phyloP scores from a whole-genome alignment of 2,329 filamentous ascomycete genomes.

The Allantophomopsis cytisporea region DNA sequence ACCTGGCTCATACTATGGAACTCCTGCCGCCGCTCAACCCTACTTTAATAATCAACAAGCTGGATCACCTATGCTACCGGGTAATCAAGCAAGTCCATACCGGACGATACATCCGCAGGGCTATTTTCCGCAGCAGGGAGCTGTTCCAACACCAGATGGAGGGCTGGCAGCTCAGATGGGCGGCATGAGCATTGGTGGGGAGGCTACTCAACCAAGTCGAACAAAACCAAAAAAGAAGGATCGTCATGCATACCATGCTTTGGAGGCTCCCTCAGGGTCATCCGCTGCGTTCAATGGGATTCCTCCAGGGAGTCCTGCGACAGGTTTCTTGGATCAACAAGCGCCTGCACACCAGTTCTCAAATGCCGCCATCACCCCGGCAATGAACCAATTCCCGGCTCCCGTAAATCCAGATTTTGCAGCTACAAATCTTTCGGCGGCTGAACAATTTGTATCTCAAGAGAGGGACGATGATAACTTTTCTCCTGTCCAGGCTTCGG shows the following conservation, averaged over 20 bases:
- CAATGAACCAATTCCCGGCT: conserved; percentile 46
- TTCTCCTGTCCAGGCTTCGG: conserved; percentile 41
- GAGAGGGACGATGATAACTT: conserved; percentile 24
- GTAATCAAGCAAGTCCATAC: conserved; percentile 5
- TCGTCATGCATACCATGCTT: conserved; percentile 78
- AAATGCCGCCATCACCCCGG: conserved; percentile 28
- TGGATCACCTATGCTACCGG: conserved; percentile 15
- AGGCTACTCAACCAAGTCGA: conserved; percentile 32
- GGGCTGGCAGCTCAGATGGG: conserved; percentile 63
- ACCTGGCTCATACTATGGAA: conserved; percentile 8
- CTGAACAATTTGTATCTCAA: conserved; percentile 32
- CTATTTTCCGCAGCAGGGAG: conserved; percentile 16
- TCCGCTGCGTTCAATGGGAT: conserved; percentile 59
- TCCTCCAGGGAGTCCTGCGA: conserved; percentile 40
- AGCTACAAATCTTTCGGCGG: conserved; percentile 24
- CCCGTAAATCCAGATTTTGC: conserved; percentile 38
- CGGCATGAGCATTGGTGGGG: conserved; percentile 49
- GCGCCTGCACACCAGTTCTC: conserved; percentile 29
- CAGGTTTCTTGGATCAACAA: conserved; percentile 42
- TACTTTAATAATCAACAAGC: conserved; percentile 6
- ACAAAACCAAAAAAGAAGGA: conserved; percentile 79
- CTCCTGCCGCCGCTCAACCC: conserved; percentile 1
- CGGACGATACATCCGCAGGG: conserved; percentile 16
- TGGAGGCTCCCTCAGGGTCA: conserved; percentile 58
- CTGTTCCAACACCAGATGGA: conserved; percentile 26